These are phyloP conservation scores for Fagus crenata DNA, from an alignment of 306 rosid species.

Conservation along the genomic window DNA sequence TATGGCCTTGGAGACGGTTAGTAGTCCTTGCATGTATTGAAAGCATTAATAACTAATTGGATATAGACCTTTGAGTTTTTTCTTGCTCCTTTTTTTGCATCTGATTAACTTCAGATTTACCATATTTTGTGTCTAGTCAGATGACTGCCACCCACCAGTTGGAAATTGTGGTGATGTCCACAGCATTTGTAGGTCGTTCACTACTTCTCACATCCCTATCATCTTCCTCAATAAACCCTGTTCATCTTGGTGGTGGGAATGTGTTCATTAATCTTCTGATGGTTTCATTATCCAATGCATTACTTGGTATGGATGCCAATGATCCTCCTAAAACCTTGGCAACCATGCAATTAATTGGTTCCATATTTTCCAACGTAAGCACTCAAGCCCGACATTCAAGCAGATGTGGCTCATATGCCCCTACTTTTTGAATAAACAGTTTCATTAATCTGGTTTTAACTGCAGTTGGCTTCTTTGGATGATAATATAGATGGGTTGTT, in stretches of 20 bases:
- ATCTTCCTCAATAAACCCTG: conserved; percentile 42
- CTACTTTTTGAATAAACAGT: conserved; percentile 10
- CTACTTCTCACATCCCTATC: conserved; percentile 73
- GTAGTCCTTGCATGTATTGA: conserved; percentile 40
- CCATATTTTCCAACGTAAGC: conserved; percentile 93
- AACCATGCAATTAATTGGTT: conserved; percentile 93
- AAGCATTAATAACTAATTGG: conserved; percentile 4
- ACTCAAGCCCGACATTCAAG: conserved; percentile 18
- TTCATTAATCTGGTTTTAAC: conserved; percentile 34
- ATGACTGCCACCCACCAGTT: conserved; percentile 99
- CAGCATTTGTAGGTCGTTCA: conserved; percentile 94
- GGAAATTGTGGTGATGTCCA: conserved; percentile 94
- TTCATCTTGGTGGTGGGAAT: conserved; percentile 60
- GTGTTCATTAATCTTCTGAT: conserved; percentile 71
- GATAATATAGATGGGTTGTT: conserved; percentile 70
- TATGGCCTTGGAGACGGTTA: conserved; percentile 99
- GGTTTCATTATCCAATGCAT: conserved; percentile 90
- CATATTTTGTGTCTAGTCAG: conserved; percentile 60
- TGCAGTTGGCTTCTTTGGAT: conserved; percentile 83
- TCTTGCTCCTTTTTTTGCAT: conserved; percentile 19
- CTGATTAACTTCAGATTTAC: conserved; percentile 43
- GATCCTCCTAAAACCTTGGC: conserved; percentile 99
- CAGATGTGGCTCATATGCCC: conserved; percentile 20
- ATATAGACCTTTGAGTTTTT: conserved; percentile 2
- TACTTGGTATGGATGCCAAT: conserved; percentile 99